These are phyloP conservation scores for Neofusicoccum kwambonambiense DNA, from an alignment of 2,329 filamentous ascomycete genomes.

Conservation along the genomic window DNA sequence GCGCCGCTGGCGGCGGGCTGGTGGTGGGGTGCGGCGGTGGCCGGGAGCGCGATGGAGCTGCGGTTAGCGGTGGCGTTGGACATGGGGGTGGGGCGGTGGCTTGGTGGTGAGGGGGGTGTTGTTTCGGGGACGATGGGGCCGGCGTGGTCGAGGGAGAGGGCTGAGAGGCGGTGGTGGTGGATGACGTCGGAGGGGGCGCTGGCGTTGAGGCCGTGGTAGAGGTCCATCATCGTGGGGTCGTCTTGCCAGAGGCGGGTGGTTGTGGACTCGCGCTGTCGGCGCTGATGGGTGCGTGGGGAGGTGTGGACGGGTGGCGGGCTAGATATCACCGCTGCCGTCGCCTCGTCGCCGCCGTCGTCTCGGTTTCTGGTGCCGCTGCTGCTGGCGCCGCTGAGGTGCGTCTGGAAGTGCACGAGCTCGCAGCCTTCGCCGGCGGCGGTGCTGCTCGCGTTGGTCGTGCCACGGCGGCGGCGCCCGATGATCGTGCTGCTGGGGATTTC, in stretches of 20 bases:
- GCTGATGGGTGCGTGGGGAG: background rate
- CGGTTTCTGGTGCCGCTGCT: background rate
- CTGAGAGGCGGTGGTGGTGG: background rate
- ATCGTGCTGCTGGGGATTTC: background rate
- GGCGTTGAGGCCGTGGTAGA: background rate
- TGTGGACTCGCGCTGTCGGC: background rate
- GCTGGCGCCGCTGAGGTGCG: constrained; percentile 1
- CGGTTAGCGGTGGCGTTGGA: background rate
- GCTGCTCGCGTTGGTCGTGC: background rate
- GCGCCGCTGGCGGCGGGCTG: background rate
- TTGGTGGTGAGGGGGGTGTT: background rate
- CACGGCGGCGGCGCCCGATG: background rate
- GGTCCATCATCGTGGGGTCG: background rate
- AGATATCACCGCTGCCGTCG: background rate
- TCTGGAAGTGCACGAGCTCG: background rate
- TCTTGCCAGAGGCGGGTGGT: background rate
- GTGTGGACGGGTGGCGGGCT: background rate
- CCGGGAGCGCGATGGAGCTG: background rate
- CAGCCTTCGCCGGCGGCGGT: constrained; percentile 3
- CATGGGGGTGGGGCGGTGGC: background rate
- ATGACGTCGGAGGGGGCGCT: background rate
- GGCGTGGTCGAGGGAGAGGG: background rate
- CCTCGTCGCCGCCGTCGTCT: background rate
- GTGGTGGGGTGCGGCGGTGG: background rate
- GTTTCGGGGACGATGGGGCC: background rate